Evolutionary conservation across 371 early-diverging fungal genomes (phyloP), one percentile per base, ranked within the genome.

Genomic region (Mucor velutinosus): DNA sequence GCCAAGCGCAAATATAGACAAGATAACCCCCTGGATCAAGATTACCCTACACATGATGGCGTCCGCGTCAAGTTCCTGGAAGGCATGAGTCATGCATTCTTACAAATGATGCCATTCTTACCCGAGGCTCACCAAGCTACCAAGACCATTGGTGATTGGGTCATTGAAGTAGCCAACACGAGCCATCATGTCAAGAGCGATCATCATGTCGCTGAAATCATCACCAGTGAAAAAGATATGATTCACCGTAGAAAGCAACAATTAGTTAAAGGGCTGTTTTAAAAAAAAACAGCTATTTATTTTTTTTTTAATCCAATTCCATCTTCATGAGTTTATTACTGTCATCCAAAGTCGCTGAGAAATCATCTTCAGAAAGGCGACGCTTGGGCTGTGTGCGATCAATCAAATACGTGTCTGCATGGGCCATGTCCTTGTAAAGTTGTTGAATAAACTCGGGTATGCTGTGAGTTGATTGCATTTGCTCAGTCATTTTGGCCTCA

Each of bases 11-110:
- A 66, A 19, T 77, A 67, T 8, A 55, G 67, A 35, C 70, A 62
- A 35, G 35, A 68, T 57, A 32, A 79, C 59, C 71, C 75, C 30
- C 30, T 79, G 37, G 64, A 71, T n/a, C 58, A 64, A 11, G 64
- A 73, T 27, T 71, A 45, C 37, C 60, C 60, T 10, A 51, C 43
- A 17, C 65, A 60, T 2, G 70, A 73, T 55, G 73, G 67, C 10
- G 84, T 88, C 0, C 74, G 77, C 7, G 88, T 92, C 33, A 89
- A 89, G 57, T 85, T 97, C 45, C 73, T 95, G 39, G 91, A 93
- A 57, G 98, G 97, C n/a, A 87, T 96, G 58, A 95, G 96, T 29
- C 98, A 98, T 67, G 97, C 91, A 3, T 93, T 96, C 65, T 77
- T 97, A 70, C 90, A 94, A 62, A 97, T 98, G 97, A 84, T 87